These are phyloP conservation scores for Aspergillus thermomutatus DNA, from an alignment of 2,329 filamentous ascomycete genomes.

Conservation along the genomic window DNA sequence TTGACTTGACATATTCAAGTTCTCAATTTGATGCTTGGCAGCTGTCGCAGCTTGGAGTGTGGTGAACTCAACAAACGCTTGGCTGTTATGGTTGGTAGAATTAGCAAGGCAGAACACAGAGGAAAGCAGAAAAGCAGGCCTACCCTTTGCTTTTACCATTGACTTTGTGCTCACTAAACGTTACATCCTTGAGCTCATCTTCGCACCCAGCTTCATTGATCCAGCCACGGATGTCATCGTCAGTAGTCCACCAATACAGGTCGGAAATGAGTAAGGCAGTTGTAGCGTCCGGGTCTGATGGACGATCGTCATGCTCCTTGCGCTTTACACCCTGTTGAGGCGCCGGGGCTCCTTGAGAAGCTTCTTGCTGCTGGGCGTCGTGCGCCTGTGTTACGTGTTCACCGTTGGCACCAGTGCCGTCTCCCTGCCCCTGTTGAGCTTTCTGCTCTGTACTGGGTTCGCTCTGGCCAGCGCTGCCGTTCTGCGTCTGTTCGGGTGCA, in stretches of 20 bases:
- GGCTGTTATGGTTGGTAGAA: slow-evolving; percentile 37
- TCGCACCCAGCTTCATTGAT: slow-evolving; percentile 75
- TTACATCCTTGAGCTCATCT: slow-evolving; percentile 83
- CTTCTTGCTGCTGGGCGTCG: slow-evolving; percentile 17
- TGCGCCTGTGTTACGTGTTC: slow-evolving; percentile 20
- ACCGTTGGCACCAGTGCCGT: slow-evolving; percentile 23
- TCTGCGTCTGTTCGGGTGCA: slow-evolving; percentile 31
- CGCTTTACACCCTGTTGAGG: slow-evolving; percentile 60
- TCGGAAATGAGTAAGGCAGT: slow-evolving; percentile 82
- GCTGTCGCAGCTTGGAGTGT: slow-evolving; percentile 82
- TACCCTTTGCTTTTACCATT: slow-evolving; percentile 99
- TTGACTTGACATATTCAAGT: slow-evolving; percentile 55
- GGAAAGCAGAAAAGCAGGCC: slow-evolving; percentile 22
- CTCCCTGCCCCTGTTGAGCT: slow-evolving; percentile 24
- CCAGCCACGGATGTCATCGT: slow-evolving; percentile 92
- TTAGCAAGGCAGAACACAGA: neutral
- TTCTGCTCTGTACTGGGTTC: slow-evolving; percentile 16
- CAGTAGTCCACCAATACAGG: slow-evolving; percentile 93
- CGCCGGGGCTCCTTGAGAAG: slow-evolving; percentile 21
- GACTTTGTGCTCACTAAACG: slow-evolving; percentile 97
- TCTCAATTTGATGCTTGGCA: slow-evolving; percentile 76
- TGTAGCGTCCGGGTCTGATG: slow-evolving; percentile 58
- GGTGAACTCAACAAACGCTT: slow-evolving; percentile 81
- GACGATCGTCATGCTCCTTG: slow-evolving; percentile 57
- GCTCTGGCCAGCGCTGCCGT: slow-evolving; percentile 16